Conservation (phyloP, 768 basidiomycete genomes). For the Suillus ampliporus region DNA sequence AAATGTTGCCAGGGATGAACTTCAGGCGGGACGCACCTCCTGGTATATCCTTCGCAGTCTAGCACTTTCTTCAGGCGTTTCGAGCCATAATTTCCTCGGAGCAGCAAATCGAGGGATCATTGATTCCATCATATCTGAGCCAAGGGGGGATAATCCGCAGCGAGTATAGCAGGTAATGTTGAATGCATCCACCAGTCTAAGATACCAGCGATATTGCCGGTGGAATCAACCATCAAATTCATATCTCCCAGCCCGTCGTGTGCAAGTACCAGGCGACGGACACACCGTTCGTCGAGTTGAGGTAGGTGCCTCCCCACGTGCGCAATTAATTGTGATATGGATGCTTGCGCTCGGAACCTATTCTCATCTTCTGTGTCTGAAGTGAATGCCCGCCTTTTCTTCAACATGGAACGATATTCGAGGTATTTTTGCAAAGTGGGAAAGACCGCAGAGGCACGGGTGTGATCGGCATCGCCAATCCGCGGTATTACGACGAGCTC, state of each 20-base stretch:
- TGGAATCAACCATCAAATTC: constrained; percentile 22
- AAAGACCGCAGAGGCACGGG: constrained; percentile 3
- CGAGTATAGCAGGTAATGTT: constrained; percentile 25
- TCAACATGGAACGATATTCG: constrained; percentile 1
- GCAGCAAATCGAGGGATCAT: constrained; percentile 21
- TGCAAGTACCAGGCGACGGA: constrained; percentile 19
- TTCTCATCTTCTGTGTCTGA: constrained; percentile 8
- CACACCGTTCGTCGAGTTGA: constrained; percentile 2
- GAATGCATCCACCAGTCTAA: constrained; percentile 31
- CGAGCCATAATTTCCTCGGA: constrained; percentile 12
- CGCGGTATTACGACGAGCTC: constrained; percentile 9
- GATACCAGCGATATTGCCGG: constrained; percentile 22
- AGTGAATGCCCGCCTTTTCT: constrained; percentile 10
- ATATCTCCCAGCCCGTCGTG: constrained; percentile 22
- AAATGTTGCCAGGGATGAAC: neutral
- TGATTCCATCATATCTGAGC: constrained; percentile 27
- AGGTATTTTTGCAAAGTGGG: constrained; percentile 12
- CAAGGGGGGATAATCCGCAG: constrained; percentile 29
- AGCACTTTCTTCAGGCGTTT: constrained; percentile 13
- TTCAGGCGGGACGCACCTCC: constrained; percentile 2
- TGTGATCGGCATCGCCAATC: neutral
- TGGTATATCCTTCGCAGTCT: constrained; percentile 8
- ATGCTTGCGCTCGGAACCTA: constrained; percentile 12
- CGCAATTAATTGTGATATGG: constrained; percentile 12
- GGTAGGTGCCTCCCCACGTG: neutral